Percentiles rank a stretch among this genome's conserved stretches.
Evolutionary conservation across 2,329 filamentous ascomycete species (phyloP).

Genomic region (Talaromyces sp.): DNA sequence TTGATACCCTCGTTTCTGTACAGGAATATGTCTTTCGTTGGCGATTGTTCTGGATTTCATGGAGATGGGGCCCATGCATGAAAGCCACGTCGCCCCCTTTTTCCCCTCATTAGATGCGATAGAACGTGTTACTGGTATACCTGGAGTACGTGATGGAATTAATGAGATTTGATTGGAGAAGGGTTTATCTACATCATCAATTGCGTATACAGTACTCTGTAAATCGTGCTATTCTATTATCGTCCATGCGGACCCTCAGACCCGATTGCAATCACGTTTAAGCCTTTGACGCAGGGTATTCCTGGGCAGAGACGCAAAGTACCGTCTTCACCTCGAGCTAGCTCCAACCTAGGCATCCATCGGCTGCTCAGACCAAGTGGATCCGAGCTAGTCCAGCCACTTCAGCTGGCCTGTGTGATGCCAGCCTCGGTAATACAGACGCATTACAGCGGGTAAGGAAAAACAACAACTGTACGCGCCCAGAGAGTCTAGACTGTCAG

Average conservation of each 20-base stretch:
- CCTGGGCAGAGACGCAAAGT: too few relatives aligned
- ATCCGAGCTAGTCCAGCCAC: conserved; percentile 4
- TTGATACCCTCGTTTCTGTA: conserved; percentile 15
- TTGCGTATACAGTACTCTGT: neutral
- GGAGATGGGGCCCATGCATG: neutral
- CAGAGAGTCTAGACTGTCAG: conserved; percentile 19
- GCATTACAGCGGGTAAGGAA: neutral
- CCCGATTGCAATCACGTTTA: too few relatives aligned
- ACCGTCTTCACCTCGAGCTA: neutral
- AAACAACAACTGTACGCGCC: conserved; percentile 5
- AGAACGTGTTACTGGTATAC: neutral
- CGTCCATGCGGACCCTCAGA: too few relatives aligned
- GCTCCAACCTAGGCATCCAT: neutral
- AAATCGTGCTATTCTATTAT: too few relatives aligned
- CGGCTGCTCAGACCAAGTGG: conserved; percentile 1
- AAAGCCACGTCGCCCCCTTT: neutral
- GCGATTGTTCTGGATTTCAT: neutral
- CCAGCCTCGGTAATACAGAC: conserved; percentile 6
- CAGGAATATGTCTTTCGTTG: conserved; percentile 5
- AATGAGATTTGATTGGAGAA: neutral
- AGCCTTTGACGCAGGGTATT: too few relatives aligned
- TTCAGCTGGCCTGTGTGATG: conserved; percentile 7
- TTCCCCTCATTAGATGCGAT: neutral
- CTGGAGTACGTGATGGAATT: neutral
- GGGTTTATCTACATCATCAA: neutral